Percentiles rank a stretch among this genome's conserved stretches.
phyloP scores from a whole-genome alignment of 2,329 filamentous ascomycete species.

The Colletotrichum zoysiae region DNA sequence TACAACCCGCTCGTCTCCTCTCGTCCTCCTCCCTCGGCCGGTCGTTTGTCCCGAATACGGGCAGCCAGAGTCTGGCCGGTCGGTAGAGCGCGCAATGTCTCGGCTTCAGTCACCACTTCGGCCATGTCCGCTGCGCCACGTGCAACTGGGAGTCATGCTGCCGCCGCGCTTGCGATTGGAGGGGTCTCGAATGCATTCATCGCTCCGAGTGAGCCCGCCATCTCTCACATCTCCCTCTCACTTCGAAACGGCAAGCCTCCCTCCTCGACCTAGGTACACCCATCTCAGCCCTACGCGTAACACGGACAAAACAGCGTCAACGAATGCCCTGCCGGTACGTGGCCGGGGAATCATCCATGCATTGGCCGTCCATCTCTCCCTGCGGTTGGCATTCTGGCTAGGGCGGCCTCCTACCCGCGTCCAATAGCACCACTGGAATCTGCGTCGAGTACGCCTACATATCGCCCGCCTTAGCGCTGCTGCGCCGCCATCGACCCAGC shows the following conservation, averaged over 20 bases:
- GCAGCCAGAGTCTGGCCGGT: background rate
- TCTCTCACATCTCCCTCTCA: constrained; percentile 1
- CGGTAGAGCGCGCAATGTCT: constrained; percentile 20
- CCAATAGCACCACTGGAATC: constrained; percentile 16
- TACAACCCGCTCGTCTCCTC: background rate
- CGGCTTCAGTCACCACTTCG: constrained; percentile 35
- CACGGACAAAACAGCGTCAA: background rate
- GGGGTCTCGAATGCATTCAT: constrained; percentile 30
- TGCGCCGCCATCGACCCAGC: constrained; percentile 32
- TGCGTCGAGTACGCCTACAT: constrained; percentile 25
- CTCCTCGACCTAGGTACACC: background rate
- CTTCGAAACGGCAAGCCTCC: constrained; percentile 2
- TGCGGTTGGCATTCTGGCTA: background rate
- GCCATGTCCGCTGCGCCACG: constrained; percentile 39
- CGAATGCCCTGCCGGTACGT: background rate
- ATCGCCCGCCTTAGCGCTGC: constrained; percentile 32
- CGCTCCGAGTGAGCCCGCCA: background rate
- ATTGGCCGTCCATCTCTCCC: background rate
- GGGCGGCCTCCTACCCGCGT: constrained; percentile 30
- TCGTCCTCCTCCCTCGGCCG: background rate
- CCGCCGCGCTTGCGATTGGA: constrained; percentile 27
- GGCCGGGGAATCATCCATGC: background rate
- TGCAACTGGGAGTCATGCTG: constrained; percentile 17
- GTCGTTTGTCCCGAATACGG: background rate
- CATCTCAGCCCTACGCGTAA: constrained; percentile 39